A percentile compares a stretch with the other conserved stretches of the same genome.
Evolutionary conservation across 1,139 yeast genomes (phyloP).

Genomic region (Scheffersomyces stambukii): DNA sequence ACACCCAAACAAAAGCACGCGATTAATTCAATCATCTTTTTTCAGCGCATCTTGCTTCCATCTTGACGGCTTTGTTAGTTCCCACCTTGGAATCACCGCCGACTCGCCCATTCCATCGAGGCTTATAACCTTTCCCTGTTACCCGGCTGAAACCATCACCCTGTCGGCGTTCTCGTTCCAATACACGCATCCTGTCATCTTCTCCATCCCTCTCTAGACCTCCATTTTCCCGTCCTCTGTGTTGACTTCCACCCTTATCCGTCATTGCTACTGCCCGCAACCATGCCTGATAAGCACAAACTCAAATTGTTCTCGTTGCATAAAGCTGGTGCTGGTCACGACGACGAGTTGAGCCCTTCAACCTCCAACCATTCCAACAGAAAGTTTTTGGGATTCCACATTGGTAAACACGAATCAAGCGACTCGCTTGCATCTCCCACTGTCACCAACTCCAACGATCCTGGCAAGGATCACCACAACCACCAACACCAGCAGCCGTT

Average conservation of each 20-base stretch:
- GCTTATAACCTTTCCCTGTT: no score
- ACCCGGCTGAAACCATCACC: no score
- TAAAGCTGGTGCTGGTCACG: constrained; percentile 20
- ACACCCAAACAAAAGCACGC: no score
- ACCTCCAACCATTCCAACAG: constrained; percentile 25
- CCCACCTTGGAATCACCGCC: no score
- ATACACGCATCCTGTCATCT: no score
- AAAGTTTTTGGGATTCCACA: constrained; percentile 34
- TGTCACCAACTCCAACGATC: constrained; percentile 24
- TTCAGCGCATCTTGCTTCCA: no score
- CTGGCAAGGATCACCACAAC: constrained; percentile 14
- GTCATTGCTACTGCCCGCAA: neutral
- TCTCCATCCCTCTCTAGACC: no score
- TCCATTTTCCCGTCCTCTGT: no score
- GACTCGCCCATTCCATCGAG: no score
- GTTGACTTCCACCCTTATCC: neutral
- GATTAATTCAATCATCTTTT: no score
- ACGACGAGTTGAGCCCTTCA: constrained; percentile 29
- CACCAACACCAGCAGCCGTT: constrained; percentile 13
- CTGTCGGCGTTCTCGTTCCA: no score
- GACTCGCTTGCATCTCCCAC: constrained; percentile 34
- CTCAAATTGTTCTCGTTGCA: constrained; percentile 37
- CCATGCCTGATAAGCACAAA: constrained; percentile 48
- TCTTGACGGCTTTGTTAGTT: no score
- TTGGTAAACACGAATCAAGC: constrained; percentile 37